A percentile compares a stretch with the other conserved stretches of the same genome.
These are phyloP conservation scores for Lagenidium giganteum DNA, from an alignment of 352 stramenopile genomes.

Conservation along the genomic window DNA sequence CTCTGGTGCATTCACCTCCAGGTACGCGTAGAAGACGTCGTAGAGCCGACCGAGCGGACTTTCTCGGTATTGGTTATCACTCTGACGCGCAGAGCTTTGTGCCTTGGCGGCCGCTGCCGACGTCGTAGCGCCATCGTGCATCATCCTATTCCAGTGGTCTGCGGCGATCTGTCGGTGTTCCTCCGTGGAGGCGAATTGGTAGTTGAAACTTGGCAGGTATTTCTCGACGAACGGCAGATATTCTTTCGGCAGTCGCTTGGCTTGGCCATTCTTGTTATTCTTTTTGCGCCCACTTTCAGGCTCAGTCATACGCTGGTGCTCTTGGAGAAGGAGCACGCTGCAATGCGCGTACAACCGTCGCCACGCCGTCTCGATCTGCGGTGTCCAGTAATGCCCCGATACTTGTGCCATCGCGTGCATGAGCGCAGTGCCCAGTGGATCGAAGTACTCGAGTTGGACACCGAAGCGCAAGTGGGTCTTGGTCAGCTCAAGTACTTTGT, in stretches of 20 bases:
- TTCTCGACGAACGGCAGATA: constrained; percentile 33
- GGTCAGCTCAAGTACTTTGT: constrained; percentile 58
- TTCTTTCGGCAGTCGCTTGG: constrained; percentile 6
- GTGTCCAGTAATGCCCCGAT: constrained; percentile 30
- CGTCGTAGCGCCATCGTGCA: too few relatives aligned
- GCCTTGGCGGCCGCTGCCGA: too few relatives aligned
- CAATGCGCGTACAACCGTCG: constrained; percentile 33
- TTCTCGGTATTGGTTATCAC: too few relatives aligned
- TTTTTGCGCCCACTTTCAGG: constrained; percentile 9
- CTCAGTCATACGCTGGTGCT: too few relatives aligned
- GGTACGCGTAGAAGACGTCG: constrained; percentile 45
- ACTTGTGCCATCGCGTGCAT: constrained; percentile 63
- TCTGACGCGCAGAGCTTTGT: too few relatives aligned
- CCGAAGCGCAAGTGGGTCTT: constrained; percentile 79
- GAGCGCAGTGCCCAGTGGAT: constrained; percentile 83
- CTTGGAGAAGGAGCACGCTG: constrained; percentile 24
- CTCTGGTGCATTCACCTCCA: constrained; percentile 39
- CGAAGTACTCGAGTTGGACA: constrained; percentile 85
- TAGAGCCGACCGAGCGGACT: constrained; percentile 26
- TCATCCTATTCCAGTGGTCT: constrained; percentile 32
- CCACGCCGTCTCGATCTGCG: constrained; percentile 36
- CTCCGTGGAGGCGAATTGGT: constrained; percentile 34
- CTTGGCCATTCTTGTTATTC: constrained; percentile 18
- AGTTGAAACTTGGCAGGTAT: constrained; percentile 32
- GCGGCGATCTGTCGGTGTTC: constrained; percentile 28